Percentiles rank a stretch among this genome's conserved stretches.
These are phyloP conservation scores for Oryza longistaminata DNA, from an alignment of 176 grass and related monocot genomes.

Conservation along the genomic window DNA sequence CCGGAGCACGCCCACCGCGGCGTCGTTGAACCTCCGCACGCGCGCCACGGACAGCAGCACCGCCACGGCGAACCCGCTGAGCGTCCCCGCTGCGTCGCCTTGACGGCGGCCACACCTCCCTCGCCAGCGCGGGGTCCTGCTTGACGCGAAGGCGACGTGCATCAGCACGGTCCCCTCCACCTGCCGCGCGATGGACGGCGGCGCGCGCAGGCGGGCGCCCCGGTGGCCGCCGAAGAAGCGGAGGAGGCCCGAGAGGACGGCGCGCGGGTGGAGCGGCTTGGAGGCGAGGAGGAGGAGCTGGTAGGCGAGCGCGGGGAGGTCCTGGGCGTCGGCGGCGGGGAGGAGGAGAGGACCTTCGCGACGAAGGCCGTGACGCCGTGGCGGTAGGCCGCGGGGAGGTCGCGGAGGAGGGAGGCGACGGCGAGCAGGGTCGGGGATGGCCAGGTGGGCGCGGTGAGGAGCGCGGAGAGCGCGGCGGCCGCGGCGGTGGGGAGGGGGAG, in stretches of 20 bases:
- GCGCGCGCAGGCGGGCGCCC: conserved; percentile 42
- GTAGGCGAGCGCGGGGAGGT: conserved; percentile 70
- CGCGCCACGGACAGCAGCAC: conserved; percentile 77
- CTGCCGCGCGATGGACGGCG: conserved; percentile 66
- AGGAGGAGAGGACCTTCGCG: conserved; percentile 56
- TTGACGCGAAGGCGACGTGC: conserved; percentile 84
- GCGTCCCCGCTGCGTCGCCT: conserved; percentile 48
- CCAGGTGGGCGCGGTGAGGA: conserved; percentile 20
- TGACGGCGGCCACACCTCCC: conserved; percentile 66
- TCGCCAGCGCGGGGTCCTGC: conserved; percentile 79
- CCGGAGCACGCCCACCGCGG: conserved; percentile 51
- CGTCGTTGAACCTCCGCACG: conserved; percentile 65
- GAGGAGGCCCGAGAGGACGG: conserved; percentile 62
- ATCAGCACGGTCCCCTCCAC: conserved; percentile 80
- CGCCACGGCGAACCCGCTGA: conserved; percentile 70
- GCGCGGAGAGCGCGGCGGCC: conserved; percentile 21
- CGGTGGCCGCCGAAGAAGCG: conserved; percentile 56
- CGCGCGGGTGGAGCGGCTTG: conserved; percentile 53
- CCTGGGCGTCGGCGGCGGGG: conserved; percentile 59
- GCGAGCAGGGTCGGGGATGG: conserved; percentile 41
- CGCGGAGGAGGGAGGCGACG: conserved; percentile 38
- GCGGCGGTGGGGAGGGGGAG: conserved; percentile 14
- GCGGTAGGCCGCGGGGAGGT: conserved; percentile 45
- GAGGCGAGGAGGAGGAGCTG: conserved; percentile 86
- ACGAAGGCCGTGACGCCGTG: conserved; percentile 44